Evolutionary conservation across 192 early-diverging fungal species (phyloP), one percentile per base, ranked within the genome.

Genomic region (Coemansia sp.): DNA sequence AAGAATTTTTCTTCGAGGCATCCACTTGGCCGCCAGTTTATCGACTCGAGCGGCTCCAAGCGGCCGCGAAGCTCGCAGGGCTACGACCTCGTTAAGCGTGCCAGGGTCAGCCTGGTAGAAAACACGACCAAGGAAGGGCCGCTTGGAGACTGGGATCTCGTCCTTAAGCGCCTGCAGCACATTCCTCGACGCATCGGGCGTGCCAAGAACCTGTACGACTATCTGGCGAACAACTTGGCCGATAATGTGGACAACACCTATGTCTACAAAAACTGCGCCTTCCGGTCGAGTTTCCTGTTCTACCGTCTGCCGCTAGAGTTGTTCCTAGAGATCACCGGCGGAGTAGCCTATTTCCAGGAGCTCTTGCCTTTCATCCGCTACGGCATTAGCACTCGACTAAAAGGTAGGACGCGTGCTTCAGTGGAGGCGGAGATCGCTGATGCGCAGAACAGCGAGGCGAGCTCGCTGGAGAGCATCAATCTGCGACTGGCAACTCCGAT

Each of bases 401-500:
- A 59, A 9, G 37, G 17, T 32, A 35, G 55, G 58, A 46, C 57
- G 30, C 32, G 21, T 46, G 50, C 16, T 10, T 35, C 26, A n/a
- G 35, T 5, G 11, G 59, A 47, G 44, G 42, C 16, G 40, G 26
- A n/a, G 67, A 17, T 13, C 16, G 30, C 10, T 14, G 33, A 38
- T 16, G 17, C 5, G 7, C 32, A 9, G 14, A n/a, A 19, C 21
- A 6, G 21, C 13, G 40, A 38, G 28, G 58, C 39, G 17, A 44
- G 52, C 17, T 44, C 72, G 32, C 52, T 72, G 11, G 72, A 74
- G 16, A 73, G 63, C 3, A 64, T 83, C 6, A 71, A 60, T 19
- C 28, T 3, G 32, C 72, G 80, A 23, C 52, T 83, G 23, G 63
- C 39, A 4, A 74, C 73, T 21, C 73, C 80, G 10, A 61, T 83